Base-by-base conservation (phyloP, 495 filamentous ascomycete genomes). In the Neurospora sp. region DNA sequence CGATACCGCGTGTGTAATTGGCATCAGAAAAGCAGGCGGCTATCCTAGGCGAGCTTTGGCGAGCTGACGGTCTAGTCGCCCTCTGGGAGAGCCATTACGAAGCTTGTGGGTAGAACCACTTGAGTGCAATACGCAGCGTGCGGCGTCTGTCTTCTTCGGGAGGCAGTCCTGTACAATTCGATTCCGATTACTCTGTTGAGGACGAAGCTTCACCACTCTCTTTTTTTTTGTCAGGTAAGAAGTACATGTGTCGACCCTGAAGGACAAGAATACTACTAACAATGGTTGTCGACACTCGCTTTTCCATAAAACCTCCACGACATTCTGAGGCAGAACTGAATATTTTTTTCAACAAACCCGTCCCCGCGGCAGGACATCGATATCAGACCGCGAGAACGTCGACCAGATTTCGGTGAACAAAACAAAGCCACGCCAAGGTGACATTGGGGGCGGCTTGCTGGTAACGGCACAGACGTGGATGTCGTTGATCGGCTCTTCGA, bases 51-150 rank as follows among this genome's bases (percentile, higher is more conserved):
- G 22, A 1, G 44, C 44, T 20, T 20, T 3, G 20, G 2, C 20
- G 3, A 59, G 48, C 48, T 59, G 48, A 6, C 5, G 40, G 14
- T 5, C 4, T 20, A 59, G 48, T 59, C 48, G 48, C 1, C 73
- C 73, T 76, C 48, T 76, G 75, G 75, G 75, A 76, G 75, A 69
- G 75, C 71, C 73, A 72, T 76, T 72, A 72, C 75, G 75, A 76
- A 76, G 75, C 75, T 76, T 75, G 75, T 76, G 75, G 69, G 65
- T 27, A 75, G 53, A 42, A 70, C 5, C 74, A 76, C 75, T 72
- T 75, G 40, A 76, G 75, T 76, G 75, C 73, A 76, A 76, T 76
- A 76, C 71, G 75, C 73, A 75, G 75, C 75, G 75, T 76, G 71
- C 59, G 10, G 31, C 3, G 53, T 65, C 27, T 37, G 68, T 59